Conservation (phyloP, 2,329 filamentous ascomycete genomes). For the Monilinia vaccinii-corymbosi region DNA sequence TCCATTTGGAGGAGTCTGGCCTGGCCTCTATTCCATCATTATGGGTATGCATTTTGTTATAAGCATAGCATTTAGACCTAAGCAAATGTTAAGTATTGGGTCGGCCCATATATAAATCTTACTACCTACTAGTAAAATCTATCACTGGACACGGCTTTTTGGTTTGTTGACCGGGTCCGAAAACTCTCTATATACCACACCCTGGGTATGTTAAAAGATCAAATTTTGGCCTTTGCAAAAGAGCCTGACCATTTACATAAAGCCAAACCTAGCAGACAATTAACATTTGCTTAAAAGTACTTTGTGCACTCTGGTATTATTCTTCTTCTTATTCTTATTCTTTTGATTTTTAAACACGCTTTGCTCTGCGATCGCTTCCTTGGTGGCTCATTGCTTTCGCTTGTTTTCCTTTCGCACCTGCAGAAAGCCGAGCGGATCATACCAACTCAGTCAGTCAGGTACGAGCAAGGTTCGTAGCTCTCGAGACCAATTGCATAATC, state of each 20-base stretch:
- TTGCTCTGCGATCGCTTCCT: constrained; percentile 1
- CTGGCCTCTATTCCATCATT: background rate
- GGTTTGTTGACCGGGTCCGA: too few relatives aligned
- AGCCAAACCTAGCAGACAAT: too few relatives aligned
- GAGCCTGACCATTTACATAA: too few relatives aligned
- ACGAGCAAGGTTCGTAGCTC: constrained; percentile 15
- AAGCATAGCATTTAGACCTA: background rate
- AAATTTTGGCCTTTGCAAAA: too few relatives aligned
- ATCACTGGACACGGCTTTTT: too few relatives aligned
- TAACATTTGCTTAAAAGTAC: too few relatives aligned
- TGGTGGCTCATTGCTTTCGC: background rate
- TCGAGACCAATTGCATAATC: background rate
- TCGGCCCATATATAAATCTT: too few relatives aligned
- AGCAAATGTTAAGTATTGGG: too few relatives aligned
- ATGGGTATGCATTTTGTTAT: background rate
- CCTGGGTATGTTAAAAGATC: too few relatives aligned
- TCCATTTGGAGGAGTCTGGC: background rate
- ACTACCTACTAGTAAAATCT: too few relatives aligned
- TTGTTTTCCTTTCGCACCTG: constrained; percentile 7
- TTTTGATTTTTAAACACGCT: constrained; percentile 4
- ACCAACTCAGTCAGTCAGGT: constrained; percentile 18
- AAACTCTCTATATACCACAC: background rate
- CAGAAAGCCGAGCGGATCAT: constrained; percentile 13
- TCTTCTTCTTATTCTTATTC: background rate
- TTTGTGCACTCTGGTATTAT: background rate